These are phyloP conservation scores for Euphrasia arctica DNA, from an alignment of 305 asterid species.

Conservation along the genomic window DNA sequence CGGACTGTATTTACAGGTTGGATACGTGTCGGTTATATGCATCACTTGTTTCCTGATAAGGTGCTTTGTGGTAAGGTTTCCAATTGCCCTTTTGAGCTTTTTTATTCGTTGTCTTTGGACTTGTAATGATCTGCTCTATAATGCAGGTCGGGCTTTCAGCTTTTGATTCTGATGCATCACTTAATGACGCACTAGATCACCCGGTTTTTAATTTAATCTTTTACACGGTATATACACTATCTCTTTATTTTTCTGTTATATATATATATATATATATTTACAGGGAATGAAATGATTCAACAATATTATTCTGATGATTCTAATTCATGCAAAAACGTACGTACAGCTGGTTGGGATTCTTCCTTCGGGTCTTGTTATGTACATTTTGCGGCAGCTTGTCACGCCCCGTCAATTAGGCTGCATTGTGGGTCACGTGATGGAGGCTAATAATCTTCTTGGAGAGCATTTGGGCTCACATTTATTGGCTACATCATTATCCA, in stretches of 20 bases:
- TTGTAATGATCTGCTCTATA: slow-evolving; percentile 7
- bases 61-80: slow-evolving; percentile 70
- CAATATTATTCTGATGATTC: background rate
- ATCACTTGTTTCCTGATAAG: slow-evolving; percentile 89
- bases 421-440: too few relatives aligned
- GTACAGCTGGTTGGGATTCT: slow-evolving; percentile 94
- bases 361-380: slow-evolving; percentile 90
- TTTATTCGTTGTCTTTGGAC: too few relatives aligned
- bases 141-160: slow-evolving; percentile 76
- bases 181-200: too few relatives aligned
- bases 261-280: too few relatives aligned
- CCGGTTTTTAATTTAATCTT: slow-evolving; percentile 74
- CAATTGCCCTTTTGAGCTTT: slow-evolving; percentile 3
- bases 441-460: too few relatives aligned
- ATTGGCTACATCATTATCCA: too few relatives aligned
- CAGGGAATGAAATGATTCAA: background rate
- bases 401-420: too few relatives aligned
- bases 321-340: slow-evolving; percentile 28
- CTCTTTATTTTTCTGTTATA: background rate
- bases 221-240: slow-evolving; percentile 46
- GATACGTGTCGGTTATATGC: slow-evolving; percentile 96
- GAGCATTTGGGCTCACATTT: too few relatives aligned
- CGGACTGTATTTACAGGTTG: slow-evolving; percentile 55
- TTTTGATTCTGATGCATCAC: slow-evolving; percentile 63
- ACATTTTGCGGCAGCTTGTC: slow-evolving; percentile 85